Base-by-base conservation (phyloP, 805 yeast genomes). In the Dipodascopsis tothii region DNA sequence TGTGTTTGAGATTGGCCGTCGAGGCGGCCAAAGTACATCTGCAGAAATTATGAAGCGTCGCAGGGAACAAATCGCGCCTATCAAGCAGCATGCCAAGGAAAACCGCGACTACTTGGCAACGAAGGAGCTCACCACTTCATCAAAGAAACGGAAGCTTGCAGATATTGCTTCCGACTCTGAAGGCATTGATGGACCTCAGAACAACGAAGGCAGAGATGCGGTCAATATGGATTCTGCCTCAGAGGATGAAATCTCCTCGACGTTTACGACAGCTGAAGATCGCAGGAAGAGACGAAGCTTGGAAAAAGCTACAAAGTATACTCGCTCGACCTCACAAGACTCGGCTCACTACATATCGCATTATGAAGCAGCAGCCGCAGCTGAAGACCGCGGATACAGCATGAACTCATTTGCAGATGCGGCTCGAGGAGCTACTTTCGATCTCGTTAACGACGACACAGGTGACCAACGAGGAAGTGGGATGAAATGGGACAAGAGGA, bases 381-480 rank as follows among this genome's bases (percentile, higher is more conserved):
- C 85, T 44, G 94, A 86, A 61, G 97, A 92, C 54, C 71, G 84
- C 65, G 84, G 94, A 65, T 67, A 78, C 61, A 55, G 76, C 43
- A 49, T 75, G 56, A 60, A 64, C 33, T 84, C 88, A 4, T 90
- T 90, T 65, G 81, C 82, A 18, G 82, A 79, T 46, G 94, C 80
- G 39, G 96, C 95, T 1, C 74, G 78, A n/a, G 69, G 71, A 23
- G 96, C 95, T 0, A 72, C 95, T 0, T 90, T 87, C 64, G 96
- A 88, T 59, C 68, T 92, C 55, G 80, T 73, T 46, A 77, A 72
- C 37, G 87, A 84, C 56, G 95, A 87, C 50, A n/a, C n/a, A n/a
- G n/a, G n/a, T n/a, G n/a, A n/a, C n/a, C n/a, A n/a, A n/a, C n/a
- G n/a, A n/a, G n/a, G n/a, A 46, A 46, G 35, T 27, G 44, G 17